Conservation (phyloP, 306 rosid species). For the Corylus avellana region DNA sequence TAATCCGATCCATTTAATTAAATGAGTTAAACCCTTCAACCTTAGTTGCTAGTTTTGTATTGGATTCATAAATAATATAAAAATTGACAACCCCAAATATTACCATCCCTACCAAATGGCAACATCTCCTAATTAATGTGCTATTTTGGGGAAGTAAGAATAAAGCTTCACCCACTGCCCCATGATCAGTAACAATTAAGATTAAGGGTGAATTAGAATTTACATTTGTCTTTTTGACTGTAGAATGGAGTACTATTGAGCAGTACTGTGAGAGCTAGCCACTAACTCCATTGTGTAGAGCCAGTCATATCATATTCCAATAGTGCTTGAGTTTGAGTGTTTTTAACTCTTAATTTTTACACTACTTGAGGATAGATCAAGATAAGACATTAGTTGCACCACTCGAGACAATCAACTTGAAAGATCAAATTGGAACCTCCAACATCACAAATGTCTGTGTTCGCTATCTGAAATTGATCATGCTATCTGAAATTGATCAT, state of each 20-base stretch:
- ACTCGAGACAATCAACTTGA: background rate
- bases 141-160: too few species aligned
- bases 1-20: too few species aligned
- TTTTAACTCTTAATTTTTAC: background rate
- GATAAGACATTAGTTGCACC: background rate
- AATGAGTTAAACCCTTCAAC: too few species aligned
- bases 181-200: too few species aligned
- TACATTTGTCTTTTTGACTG: background rate
- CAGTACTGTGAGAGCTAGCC: background rate
- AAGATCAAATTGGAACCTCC: background rate
- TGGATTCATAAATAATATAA: too few species aligned
- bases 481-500: background rate
- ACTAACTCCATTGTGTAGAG: background rate
- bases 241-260: background rate
- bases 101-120: too few species aligned
- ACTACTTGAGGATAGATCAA: background rate
- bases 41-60: too few species aligned
- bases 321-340: background rate
- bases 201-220: background rate
- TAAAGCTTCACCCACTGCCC: too few species aligned
- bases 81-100: too few species aligned
- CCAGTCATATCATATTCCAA: background rate
- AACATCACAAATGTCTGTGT: background rate
- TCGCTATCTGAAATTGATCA: background rate
- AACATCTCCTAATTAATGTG: too few species aligned